Base-by-base conservation (phyloP, 73 alveolate genomes). In the Paramecium biaurelia region DNA sequence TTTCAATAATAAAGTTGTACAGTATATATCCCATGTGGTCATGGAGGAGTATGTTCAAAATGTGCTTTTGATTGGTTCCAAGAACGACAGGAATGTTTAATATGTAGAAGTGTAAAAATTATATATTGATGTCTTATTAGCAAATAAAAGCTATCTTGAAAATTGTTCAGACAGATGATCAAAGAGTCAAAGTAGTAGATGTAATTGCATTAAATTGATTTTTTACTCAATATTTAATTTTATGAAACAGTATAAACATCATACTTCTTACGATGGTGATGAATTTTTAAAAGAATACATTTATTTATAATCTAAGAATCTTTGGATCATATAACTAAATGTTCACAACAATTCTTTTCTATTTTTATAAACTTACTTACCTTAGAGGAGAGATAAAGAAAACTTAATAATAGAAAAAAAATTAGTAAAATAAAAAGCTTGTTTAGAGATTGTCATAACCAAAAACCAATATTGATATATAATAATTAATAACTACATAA, bases 31-130 rank as follows among this genome's bases (percentile, higher is more conserved):
- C 82, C 82, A 26, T 59, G 82, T 20, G 82, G 82, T 59, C 82
- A 59, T 59, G 82, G 82, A 26, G 82, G 82, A 4, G 42, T 59
- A 6, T 59, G 82, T 59, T 26, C 42, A 5, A 59, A 59, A 59
- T 59, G 82, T 30, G 82, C 82, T 4, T 59, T 59, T 14, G 82
- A 59, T 59, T 59, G 82, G 82, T n/a, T n/a, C 37, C 20, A 59
- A 59, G 35, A 59, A 59, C 5, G 42, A 59, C 8, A 24, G 7
- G 82, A 59, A 26, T 59, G 82, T 9, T 59, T 59, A 4, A 59
- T 59, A 10, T 59, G 82, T 20, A 59, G 82, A 59, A 26, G 23
- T 24, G 82, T 59, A 59, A 38, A 10, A 38, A 38, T 20, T 47
- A 47, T 47, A 15, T 47, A 47, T 41, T 41, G 14, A 47, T 47